Evolutionary conservation across 106 monocot genomes (phyloP).

Genomic region (Dioscorea dumetorum): DNA sequence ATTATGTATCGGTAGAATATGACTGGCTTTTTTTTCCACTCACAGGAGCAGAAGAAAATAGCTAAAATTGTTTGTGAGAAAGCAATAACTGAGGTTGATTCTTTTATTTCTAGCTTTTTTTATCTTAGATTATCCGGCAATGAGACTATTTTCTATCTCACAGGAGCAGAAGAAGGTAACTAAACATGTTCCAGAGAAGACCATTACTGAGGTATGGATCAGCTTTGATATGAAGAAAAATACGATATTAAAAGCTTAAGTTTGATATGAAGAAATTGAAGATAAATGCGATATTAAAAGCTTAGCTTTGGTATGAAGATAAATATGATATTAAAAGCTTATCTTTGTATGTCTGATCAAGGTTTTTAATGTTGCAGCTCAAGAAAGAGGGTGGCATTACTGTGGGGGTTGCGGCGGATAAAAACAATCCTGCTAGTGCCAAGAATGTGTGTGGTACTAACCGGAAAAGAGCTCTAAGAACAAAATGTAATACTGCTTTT

Average conservation of each 20-base stretch:
- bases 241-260: neutral
- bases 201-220: neutral
- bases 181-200: slow-evolving; percentile 7
- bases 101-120: neutral
- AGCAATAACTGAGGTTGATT: neutral
- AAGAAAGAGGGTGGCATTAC: neutral
- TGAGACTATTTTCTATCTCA: slow-evolving; percentile 1
- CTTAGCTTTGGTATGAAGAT: neutral
- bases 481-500: slow-evolving; percentile 19
- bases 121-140: neutral
- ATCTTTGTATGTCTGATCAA: neutral
- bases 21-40: neutral
- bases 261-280: neutral
- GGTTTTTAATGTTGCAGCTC: neutral
- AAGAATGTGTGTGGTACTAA: slow-evolving; percentile 13
- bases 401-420: slow-evolving; percentile 2
- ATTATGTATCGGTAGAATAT: neutral
- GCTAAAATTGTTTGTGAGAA: slow-evolving; percentile 10
- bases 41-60: slow-evolving; percentile 26
- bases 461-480: slow-evolving; percentile 26
- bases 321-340: neutral
- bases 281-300: neutral
- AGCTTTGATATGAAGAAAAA: neutral
- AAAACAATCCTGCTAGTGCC: neutral
- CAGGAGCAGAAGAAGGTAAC: slow-evolving; percentile 26